Evolutionary conservation across 164 flowering plant genomes (phyloP).

Genomic region (Stephania cephalantha): DNA sequence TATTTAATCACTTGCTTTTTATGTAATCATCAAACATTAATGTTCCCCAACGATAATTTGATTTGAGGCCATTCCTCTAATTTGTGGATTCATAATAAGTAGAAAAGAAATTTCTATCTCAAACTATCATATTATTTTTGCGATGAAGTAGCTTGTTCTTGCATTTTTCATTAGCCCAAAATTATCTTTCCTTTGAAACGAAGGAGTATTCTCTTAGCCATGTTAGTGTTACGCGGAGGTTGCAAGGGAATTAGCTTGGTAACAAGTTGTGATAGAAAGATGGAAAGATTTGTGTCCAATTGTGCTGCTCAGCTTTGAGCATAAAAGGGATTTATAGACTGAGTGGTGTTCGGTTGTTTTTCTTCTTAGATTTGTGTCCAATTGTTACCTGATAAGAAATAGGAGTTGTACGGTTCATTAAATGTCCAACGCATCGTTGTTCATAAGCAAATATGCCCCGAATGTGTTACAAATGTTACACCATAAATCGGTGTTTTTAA

Average conservation of each 20-base stretch:
- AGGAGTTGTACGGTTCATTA: background rate
- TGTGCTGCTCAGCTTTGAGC: too few species aligned
- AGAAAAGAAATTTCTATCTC: too few species aligned
- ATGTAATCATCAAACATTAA: background rate
- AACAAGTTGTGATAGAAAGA: background rate
- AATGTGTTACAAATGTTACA: background rate
- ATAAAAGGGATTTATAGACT: too few species aligned
- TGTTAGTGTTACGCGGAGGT: background rate
- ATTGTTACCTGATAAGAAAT: background rate
- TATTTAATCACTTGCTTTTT: background rate
- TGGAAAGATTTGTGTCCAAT: background rate
- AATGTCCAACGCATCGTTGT: background rate
- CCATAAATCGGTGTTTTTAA: too few species aligned
- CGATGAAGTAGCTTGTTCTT: background rate
- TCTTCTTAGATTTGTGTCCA: background rate
- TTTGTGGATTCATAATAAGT: too few species aligned
- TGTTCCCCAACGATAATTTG: background rate
- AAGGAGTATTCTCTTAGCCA: background rate
- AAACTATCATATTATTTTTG: background rate
- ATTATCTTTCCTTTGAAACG: too few species aligned
- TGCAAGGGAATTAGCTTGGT: background rate
- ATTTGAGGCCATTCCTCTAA: too few species aligned
- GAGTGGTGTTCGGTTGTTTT: background rate
- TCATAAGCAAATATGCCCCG: background rate
- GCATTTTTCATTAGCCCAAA: background rate